Evolutionary conservation across 495 filamentous ascomycete genomes (phyloP).

Genomic region (Aspergillus nidulans): DNA sequence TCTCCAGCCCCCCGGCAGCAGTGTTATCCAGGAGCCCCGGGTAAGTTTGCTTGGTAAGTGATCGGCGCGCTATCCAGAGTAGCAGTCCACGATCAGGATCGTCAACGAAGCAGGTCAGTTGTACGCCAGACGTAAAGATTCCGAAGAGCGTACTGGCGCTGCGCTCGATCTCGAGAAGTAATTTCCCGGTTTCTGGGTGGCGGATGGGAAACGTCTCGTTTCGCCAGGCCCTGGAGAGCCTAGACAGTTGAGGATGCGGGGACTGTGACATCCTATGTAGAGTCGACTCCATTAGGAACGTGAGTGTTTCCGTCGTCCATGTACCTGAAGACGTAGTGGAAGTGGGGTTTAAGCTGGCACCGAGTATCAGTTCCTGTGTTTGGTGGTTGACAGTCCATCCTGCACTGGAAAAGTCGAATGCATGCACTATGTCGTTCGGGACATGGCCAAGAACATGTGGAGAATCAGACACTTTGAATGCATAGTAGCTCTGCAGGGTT

Average conservation of each 20-base stretch:
- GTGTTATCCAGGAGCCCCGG: slow-evolving; percentile 52
- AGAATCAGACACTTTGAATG: slow-evolving; percentile 38
- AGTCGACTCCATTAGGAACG: neutral
- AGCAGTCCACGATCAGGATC: slow-evolving; percentile 19
- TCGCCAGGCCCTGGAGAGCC: slow-evolving; percentile 33
- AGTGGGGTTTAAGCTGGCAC: slow-evolving; percentile 17
- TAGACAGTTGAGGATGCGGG: slow-evolving; percentile 44
- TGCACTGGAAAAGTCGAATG: slow-evolving; percentile 39
- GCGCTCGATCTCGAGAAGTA: slow-evolving; percentile 42
- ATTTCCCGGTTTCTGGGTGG: neutral
- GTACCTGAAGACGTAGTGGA: too few relatives aligned
- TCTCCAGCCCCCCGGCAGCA: slow-evolving; percentile 50
- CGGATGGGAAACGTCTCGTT: slow-evolving; percentile 44
- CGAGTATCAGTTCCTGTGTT: slow-evolving; percentile 33
- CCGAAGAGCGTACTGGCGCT: slow-evolving; percentile 48
- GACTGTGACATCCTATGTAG: neutral
- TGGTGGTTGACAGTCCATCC: slow-evolving; percentile 41
- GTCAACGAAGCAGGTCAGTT: slow-evolving; percentile 43
- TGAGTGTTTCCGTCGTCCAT: too few relatives aligned
- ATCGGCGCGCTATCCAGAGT: slow-evolving; percentile 51
- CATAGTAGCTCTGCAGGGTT: slow-evolving; percentile 31
- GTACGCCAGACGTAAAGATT: slow-evolving; percentile 44
- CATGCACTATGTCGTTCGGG: slow-evolving; percentile 42
- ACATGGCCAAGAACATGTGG: slow-evolving; percentile 51
- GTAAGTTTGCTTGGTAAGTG: slow-evolving; percentile 42